A percentile compares a stretch with the other conserved stretches of the same genome.
Evolutionary conservation across 2,329 filamentous ascomycete genomes (phyloP).

Genomic region (Alternaria sp.): DNA sequence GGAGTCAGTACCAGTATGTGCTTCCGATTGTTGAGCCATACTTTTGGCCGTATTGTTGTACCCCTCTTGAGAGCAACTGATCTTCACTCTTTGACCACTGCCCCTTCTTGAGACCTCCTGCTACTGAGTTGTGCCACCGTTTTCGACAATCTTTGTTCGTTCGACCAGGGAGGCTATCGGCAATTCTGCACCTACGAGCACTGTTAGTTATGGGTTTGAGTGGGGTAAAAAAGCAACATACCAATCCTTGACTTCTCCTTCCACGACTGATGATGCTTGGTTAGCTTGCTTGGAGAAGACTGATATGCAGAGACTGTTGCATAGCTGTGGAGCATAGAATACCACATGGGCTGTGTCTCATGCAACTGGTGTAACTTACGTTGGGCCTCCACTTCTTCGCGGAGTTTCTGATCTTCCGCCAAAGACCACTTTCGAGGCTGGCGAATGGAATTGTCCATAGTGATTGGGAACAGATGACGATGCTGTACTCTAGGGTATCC

Average conservation of each 20-base stretch:
- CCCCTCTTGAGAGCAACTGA: constrained; percentile 38
- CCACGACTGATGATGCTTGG: constrained; percentile 17
- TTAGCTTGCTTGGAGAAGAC: not conserved
- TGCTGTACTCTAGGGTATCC: not conserved
- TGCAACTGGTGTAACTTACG: constrained; percentile 17
- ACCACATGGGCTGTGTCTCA: not conserved
- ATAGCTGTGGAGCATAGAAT: not conserved
- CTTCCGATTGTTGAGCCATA: constrained; percentile 11
- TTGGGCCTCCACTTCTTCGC: constrained; percentile 38
- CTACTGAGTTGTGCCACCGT: constrained; percentile 51
- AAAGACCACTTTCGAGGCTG: constrained; percentile 39
- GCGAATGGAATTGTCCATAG: constrained; percentile 25
- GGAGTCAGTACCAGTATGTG: not conserved
- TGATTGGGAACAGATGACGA: not conserved
- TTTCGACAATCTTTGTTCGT: constrained; percentile 57
- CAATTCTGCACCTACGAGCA: constrained; percentile 45
- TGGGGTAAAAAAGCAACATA: constrained; percentile 1
- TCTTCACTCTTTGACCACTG: constrained; percentile 51
- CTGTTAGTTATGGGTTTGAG: constrained; percentile 1
- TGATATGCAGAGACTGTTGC: not conserved
- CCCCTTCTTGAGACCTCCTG: constrained; percentile 50
- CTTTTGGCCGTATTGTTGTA: constrained; percentile 48
- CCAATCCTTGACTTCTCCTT: constrained; percentile 40
- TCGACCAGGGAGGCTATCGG: constrained; percentile 47
- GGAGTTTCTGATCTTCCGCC: constrained; percentile 34